Evolutionary conservation across 2,329 filamentous ascomycete genomes (phyloP), one percentile per base, ranked within the genome.

Genomic region (Alternaria atra): DNA sequence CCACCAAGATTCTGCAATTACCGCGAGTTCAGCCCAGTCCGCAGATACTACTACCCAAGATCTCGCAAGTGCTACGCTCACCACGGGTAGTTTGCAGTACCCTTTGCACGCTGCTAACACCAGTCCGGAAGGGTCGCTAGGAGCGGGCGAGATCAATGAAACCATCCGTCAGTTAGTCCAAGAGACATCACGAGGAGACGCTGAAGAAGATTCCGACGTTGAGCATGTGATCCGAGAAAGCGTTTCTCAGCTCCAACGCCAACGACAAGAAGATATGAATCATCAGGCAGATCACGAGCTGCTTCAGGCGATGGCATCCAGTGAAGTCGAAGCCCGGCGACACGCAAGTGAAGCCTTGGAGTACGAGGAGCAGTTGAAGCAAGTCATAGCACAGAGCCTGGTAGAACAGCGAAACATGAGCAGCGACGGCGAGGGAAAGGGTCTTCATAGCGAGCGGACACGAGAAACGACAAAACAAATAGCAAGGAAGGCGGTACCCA

Each of bases 231-330:
- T 23, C 9, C 39, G 13, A 40, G 39, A 40, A 20, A 40, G 10
- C 9, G 6, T 23, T 10, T 40, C 17, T 23, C 39, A 20, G 17
- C 39, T 23, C 10, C 17, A 23, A 3, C 17, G 10, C 17, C 17
- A 40, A 23, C 39, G 3, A 40, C 39, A 6, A 40, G 17, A 23
- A 13, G 39, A 40, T 23, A 3, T 9, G 12, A 23, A 40, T 7
- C 39, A 13, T 9, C 27, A 17, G 10, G 44, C 20, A n/a, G 48
- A 54, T 44, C 48, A 40, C 7, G 48, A 67, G 35, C 39, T 68
- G 15, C 58, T 50, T 43, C 63, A 61, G 29, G 68, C 65, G 17
- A 58, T 70, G 44, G 64, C 63, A 25, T 56, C 60, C 10, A 66
- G 66, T 15, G 56, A 68, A 52, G 51, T 51, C 9, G 43, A 61